Conservation (phyloP, 768 basidiomycete species). For the Leccinum rimulosum region DNA sequence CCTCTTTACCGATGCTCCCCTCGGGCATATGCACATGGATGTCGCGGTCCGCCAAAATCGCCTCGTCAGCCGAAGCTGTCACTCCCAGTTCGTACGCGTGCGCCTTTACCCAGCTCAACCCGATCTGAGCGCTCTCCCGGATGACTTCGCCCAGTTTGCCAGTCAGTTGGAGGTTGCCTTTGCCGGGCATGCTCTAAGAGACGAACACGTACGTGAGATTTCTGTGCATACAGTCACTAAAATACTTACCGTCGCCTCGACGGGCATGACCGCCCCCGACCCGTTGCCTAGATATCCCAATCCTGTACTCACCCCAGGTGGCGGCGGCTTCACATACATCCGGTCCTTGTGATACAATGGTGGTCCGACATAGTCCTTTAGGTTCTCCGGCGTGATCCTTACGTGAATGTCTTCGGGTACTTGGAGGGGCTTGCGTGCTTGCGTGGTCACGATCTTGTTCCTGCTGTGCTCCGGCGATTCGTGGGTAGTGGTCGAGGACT, state of each 20-base stretch:
- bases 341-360: conserved; percentile 94
- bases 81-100: conserved; percentile 90
- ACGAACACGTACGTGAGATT: not conserved
- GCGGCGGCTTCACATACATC: conserved; percentile 77
- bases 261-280: conserved; percentile 93
- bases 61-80: conserved; percentile 64
- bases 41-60: conserved; percentile 82
- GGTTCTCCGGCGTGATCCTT: conserved; percentile 76
- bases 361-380: conserved; percentile 97
- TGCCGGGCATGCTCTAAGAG: conserved; percentile 89
- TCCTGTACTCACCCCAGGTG: conserved; percentile 92
- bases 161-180: conserved; percentile 87
- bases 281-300: conserved; percentile 96
- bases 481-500: conserved; percentile 13
- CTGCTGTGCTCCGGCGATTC: conserved; percentile 29
- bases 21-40: conserved; percentile 98
- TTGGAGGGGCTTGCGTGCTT: conserved; percentile 72
- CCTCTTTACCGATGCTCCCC: conserved; percentile 91
- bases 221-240: not conserved
- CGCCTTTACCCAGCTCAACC: conserved; percentile 87
- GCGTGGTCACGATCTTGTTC: conserved; percentile 64
- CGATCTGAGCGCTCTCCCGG: conserved; percentile 93
- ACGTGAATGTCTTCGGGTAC: conserved; percentile 81
- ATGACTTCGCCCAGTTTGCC: conserved; percentile 99
- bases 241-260: conserved; percentile 81